These are phyloP conservation scores for Hygrophila difformis DNA, from an alignment of 257 asterid species.

Conservation along the genomic window DNA sequence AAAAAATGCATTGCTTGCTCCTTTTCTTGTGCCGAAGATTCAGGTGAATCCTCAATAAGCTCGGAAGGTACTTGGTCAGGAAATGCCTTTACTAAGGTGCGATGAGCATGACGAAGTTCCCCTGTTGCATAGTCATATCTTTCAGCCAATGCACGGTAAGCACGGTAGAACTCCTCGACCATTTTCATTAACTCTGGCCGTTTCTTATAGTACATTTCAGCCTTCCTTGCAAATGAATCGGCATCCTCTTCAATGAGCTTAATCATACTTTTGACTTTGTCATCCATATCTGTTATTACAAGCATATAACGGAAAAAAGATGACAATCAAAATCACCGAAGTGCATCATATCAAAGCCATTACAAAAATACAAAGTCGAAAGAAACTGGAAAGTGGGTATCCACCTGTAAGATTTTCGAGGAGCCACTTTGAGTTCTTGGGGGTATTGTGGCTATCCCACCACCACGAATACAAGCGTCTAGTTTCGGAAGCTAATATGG, in stretches of 20 bases:
- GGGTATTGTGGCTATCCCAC: slow-evolving; percentile 65
- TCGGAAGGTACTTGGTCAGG: slow-evolving; percentile 70
- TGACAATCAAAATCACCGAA: not conserved
- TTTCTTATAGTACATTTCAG: slow-evolving; percentile 93
- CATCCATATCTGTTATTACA: slow-evolving; percentile 61
- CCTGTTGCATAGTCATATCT: slow-evolving; percentile 82
- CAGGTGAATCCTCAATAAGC: slow-evolving; percentile 45
- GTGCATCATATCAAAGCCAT: not conserved
- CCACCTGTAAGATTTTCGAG: slow-evolving; percentile 50
- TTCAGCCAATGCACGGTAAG: slow-evolving; percentile 92
- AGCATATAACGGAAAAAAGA: not conserved
- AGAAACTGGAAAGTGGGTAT: not conserved
- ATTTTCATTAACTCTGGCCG: slow-evolving; percentile 90
- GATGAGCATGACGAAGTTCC: slow-evolving; percentile 83
- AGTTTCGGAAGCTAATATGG: slow-evolving; percentile 53
- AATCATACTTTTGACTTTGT: slow-evolving; percentile 79
- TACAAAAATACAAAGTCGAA: not conserved
- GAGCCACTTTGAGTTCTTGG: slow-evolving; percentile 61
- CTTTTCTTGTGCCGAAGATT: slow-evolving; percentile 23
- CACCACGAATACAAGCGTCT: slow-evolving; percentile 68
- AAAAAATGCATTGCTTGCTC: slow-evolving; percentile 25
- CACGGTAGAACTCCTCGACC: slow-evolving; percentile 91
- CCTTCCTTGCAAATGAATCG: slow-evolving; percentile 87
- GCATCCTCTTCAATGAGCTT: slow-evolving; percentile 96
- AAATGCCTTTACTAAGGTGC: slow-evolving; percentile 66